Base-by-base conservation (phyloP, 129 eudicot species). In the Arctium lappa region DNA sequence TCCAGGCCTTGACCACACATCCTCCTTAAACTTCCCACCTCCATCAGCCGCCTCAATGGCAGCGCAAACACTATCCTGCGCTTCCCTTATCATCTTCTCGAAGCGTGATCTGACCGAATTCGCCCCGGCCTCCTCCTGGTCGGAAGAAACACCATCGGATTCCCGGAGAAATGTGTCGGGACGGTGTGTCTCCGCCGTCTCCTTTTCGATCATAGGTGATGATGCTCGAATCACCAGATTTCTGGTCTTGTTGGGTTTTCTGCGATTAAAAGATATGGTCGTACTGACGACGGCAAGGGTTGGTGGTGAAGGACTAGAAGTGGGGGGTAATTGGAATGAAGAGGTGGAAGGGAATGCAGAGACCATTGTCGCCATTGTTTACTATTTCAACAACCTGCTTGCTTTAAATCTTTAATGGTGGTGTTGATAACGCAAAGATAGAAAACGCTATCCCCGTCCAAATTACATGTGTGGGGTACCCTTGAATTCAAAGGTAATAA, bases 1-100 rank as follows among this genome's bases (percentile, higher is more conserved):
- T 0, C 99, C 99, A 0, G 98, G 94, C 85, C 99, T 85, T 5
- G 98, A 90, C 99, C 99, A 95, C 30, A 89, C 98, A 39, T 95
- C 99, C 83, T 95, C 99, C 88, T 90, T 93, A 69, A 95, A 95
- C 89, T 86, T 88, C 6, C 85, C 97, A 2, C 92, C 97, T 0
- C 96, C 94, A 22, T 95, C 99, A 0, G 87, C 98, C 46, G 77
- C 88, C 86, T 95, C 95, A 81, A 93, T 95, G 2, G 98, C 99
- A 0, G 87, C 83, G 39, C 99, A 95, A 0, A 93, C 98, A 9
- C 84, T 83, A 72, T 95, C 97, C 81, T 95, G 99, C 13, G 91
- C 98, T 13, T 85, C 95, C 84, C 98, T 84, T 5, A 95, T 95
- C 99, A 95, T 95, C 83, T 79, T 91, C 95, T 95, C 99, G 68